These are phyloP conservation scores for Globisporangium rhizosaccharum DNA, from an alignment of 352 stramenopile species.

Conservation along the genomic window DNA sequence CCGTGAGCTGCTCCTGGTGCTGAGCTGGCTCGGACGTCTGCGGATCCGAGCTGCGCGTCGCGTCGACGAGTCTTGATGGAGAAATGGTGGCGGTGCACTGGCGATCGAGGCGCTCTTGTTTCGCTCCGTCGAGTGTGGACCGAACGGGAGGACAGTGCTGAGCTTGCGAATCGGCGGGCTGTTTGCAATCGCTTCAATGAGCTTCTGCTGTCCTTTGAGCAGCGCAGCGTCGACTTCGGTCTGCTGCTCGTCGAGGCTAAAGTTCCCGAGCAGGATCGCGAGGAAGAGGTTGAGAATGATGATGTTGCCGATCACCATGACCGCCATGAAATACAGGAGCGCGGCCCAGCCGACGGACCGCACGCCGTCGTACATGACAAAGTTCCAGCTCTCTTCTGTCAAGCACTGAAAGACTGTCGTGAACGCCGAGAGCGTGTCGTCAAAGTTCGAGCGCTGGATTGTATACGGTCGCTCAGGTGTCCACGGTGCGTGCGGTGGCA, in stretches of 20 bases:
- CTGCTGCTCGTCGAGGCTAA: conserved; percentile 39
- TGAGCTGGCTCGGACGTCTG: conserved; percentile 6
- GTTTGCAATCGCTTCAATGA: conserved; percentile 15
- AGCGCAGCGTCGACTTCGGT: conserved; percentile 22
- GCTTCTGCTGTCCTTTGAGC: conserved; percentile 22
- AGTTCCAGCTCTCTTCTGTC: conserved; percentile 87
- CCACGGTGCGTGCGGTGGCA: conserved; percentile 31
- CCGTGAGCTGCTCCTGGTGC: conserved; percentile 5
- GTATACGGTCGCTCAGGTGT: conserved; percentile 33
- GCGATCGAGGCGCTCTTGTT: neutral
- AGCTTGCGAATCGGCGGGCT: conserved; percentile 8
- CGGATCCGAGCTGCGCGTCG: conserved; percentile 1
- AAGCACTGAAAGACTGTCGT: conserved; percentile 85
- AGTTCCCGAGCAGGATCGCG: conserved; percentile 83
- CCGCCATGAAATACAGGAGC: conserved; percentile 50
- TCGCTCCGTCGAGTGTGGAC: neutral
- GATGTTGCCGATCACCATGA: conserved; percentile 79
- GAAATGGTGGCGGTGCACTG: neutral
- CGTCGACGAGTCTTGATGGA: conserved; percentile 6
- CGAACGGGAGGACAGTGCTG: conserved; percentile 7
- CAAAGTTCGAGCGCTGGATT: conserved; percentile 48
- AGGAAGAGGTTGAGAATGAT: conserved; percentile 88
- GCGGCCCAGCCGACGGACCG: conserved; percentile 32
- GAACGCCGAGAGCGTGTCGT: conserved; percentile 55
- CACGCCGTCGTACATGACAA: conserved; percentile 80